phyloP scores from a whole-genome alignment of 441 rosid species.

The Pelargonium fulgidum region DNA sequence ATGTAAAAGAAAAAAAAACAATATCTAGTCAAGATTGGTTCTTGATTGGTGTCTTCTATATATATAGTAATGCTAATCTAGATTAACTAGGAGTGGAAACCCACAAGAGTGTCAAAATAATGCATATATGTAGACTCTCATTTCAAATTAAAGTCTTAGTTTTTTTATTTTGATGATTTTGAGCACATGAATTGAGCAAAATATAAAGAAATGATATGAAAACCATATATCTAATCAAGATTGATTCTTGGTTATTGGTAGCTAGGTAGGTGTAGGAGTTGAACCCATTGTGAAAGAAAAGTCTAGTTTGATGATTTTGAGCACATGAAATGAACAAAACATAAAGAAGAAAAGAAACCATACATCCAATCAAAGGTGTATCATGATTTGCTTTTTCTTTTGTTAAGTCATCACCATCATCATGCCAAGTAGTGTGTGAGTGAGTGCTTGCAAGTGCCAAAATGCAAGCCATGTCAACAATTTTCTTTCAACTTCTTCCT shows the following conservation, averaged over 20 bases:
- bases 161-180: not conserved
- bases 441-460: not conserved
- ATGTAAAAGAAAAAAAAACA: no score
- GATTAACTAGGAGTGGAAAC: no score
- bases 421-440: not conserved
- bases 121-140: no score
- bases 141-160: no score
- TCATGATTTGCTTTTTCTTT: constrained; percentile 6
- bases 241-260: not conserved
- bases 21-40: no score
- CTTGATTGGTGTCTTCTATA: no score
- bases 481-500: not conserved
- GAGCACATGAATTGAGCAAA: not conserved
- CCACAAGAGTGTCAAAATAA: no score
- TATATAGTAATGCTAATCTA: no score
- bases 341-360: not conserved
- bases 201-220: not conserved
- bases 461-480: not conserved
- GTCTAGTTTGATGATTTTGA: not conserved
- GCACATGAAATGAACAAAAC: constrained; percentile 2
- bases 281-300: not conserved
- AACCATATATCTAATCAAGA: not conserved
- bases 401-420: not conserved
- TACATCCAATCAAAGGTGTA: constrained; percentile 8
- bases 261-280: constrained; percentile 4